Conservation (phyloP, 352 stramenopile species). For the Albugo laibachii region DNA sequence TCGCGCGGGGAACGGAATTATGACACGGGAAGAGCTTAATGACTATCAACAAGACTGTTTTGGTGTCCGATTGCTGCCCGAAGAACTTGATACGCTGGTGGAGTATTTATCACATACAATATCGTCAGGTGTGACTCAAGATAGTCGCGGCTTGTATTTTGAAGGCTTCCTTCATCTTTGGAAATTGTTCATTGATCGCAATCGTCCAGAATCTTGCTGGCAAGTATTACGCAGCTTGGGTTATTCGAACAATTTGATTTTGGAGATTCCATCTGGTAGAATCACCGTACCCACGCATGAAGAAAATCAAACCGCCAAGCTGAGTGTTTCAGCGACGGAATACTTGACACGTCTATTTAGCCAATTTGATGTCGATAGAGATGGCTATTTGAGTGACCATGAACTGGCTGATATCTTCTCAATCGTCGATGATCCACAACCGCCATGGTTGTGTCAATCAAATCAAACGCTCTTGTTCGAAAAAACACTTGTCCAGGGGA, state of each 20-base stretch:
- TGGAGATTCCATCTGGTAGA: conserved; percentile 55
- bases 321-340: conserved; percentile 36
- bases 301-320: conserved; percentile 54
- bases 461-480: conserved; percentile 30
- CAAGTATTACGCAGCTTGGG: conserved; percentile 60
- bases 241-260: conserved; percentile 59
- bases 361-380: conserved; percentile 73
- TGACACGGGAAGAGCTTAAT: conserved; percentile 75
- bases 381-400: conserved; percentile 39
- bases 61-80: conserved; percentile 47
- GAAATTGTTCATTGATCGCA: conserved; percentile 78
- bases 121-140: conserved; percentile 37
- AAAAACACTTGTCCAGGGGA: conserved; percentile 26
- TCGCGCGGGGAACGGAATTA: conserved; percentile 48
- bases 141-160: conserved; percentile 42
- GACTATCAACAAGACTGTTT: conserved; percentile 81
- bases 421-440: conserved; percentile 48
- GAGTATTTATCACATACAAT: conserved; percentile 51
- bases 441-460: conserved; percentile 28
- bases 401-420: conserved; percentile 67
- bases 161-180: conserved; percentile 71
- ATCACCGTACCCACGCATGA: conserved; percentile 31
- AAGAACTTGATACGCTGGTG: conserved; percentile 75
- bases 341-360: conserved; percentile 60
- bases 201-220: conserved; percentile 77